A percentile compares a stretch with the other conserved stretches of the same genome.
Evolutionary conservation across 2,329 filamentous ascomycete species (phyloP).

Genomic region (Cladophialophora psammophila): DNA sequence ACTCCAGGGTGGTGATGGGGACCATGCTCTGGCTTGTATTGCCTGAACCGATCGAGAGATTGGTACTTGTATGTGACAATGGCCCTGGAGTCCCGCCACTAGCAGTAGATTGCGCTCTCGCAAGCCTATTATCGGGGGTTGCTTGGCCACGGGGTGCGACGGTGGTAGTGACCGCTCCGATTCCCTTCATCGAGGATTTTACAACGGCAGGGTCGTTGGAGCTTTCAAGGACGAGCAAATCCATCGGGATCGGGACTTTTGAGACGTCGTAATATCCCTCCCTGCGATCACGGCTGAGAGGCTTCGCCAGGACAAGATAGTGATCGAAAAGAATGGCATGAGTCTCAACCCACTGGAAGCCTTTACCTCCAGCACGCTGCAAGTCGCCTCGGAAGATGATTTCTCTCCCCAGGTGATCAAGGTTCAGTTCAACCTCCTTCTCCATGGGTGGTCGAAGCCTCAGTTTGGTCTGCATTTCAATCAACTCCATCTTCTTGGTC

Average conservation of each 20-base stretch:
- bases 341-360: slow-evolving; percentile 92
- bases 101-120: slow-evolving; percentile 59
- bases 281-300: slow-evolving; percentile 66
- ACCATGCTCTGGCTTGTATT: slow-evolving; percentile 60
- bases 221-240: slow-evolving; percentile 88
- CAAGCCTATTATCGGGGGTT: slow-evolving; percentile 59
- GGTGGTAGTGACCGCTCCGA: slow-evolving; percentile 69
- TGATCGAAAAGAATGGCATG: slow-evolving; percentile 95
- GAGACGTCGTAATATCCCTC: slow-evolving; percentile 90
- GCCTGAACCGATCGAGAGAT: slow-evolving; percentile 67
- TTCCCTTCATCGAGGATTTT: slow-evolving; percentile 74
- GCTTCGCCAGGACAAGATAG: slow-evolving; percentile 91
- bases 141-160: slow-evolving; percentile 57
- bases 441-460: slow-evolving; percentile 88
- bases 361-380: slow-evolving; percentile 84
- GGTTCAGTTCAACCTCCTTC: slow-evolving; percentile 78
- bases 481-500: slow-evolving; percentile 86
- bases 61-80: slow-evolving; percentile 73
- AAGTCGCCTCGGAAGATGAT: slow-evolving; percentile 89
- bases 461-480: slow-evolving; percentile 82
- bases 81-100: slow-evolving; percentile 49
- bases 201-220: slow-evolving; percentile 89
- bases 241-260: slow-evolving; percentile 95
- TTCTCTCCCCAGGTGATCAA: slow-evolving; percentile 92
- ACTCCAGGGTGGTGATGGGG: slow-evolving; percentile 58